These are phyloP conservation scores for Trypanosoma avium DNA, from an alignment of 208 protist genomes.

Conservation along the genomic window DNA sequence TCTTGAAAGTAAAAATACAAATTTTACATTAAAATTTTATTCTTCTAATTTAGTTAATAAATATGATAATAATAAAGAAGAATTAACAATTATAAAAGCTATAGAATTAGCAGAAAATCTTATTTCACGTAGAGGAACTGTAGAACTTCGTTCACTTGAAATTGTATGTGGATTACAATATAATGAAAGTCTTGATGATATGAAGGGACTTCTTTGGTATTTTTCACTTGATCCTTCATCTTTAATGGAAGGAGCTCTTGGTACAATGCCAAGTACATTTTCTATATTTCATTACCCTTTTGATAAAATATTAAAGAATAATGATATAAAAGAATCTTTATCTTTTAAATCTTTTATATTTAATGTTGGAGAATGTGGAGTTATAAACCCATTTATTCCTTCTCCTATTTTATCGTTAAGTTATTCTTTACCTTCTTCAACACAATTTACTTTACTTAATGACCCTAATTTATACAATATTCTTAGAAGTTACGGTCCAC, in stretches of 20 bases:
- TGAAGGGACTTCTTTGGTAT: slow-evolving; percentile 10
- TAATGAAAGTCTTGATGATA: background rate
- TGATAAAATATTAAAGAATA: background rate
- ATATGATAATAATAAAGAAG: background rate
- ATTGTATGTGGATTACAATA: slow-evolving; percentile 9
- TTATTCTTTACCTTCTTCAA: background rate
- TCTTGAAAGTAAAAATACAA: background rate
- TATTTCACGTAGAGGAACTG: slow-evolving; percentile 1
- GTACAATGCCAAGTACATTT: slow-evolving; percentile 7
- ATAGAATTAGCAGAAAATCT: slow-evolving; percentile 10
- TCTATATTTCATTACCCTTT: slow-evolving; percentile 1
- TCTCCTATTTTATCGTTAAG: background rate
- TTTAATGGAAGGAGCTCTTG: slow-evolving; percentile 10
- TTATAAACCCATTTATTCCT: slow-evolving; percentile 2
- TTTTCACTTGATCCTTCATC: slow-evolving; percentile 9
- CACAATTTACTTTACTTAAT: slow-evolving; percentile 8
- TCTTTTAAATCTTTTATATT: background rate
- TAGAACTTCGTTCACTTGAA: slow-evolving; percentile 8
- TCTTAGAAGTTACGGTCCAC: slow-evolving; percentile 1
- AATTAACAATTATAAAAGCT: slow-evolving; percentile 1
- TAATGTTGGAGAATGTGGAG: slow-evolving; percentile 7
- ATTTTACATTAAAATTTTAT: background rate
- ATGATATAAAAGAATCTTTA: background rate
- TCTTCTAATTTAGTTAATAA: background rate
- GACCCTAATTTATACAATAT: slow-evolving; percentile 1